phyloP scores from a whole-genome alignment of 192 early-diverging fungal genomes.

The Backusella circina region DNA sequence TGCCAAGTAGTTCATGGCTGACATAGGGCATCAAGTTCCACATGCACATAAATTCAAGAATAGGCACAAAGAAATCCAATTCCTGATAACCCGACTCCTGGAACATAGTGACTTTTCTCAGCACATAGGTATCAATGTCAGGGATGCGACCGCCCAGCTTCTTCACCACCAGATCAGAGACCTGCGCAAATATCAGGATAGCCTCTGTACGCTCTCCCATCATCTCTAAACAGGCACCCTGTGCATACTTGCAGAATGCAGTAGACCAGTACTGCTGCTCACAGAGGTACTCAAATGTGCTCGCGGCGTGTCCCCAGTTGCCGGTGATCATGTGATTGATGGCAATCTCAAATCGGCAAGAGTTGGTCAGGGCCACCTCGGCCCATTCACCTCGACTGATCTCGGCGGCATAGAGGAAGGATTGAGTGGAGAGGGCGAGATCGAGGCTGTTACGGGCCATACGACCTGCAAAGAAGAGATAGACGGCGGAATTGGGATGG shows the following conservation, averaged over 20 bases:
- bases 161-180: slow-evolving; percentile 41
- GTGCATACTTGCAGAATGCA: slow-evolving; percentile 44
- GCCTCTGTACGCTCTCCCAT: slow-evolving; percentile 70
- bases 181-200: slow-evolving; percentile 55
- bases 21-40: slow-evolving; percentile 43
- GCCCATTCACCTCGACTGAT: slow-evolving; percentile 32
- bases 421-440: slow-evolving; percentile 29
- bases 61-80: slow-evolving; percentile 31
- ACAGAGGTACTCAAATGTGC: slow-evolving; percentile 35
- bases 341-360: slow-evolving; percentile 48
- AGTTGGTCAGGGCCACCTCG: slow-evolving; percentile 39
- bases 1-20: slow-evolving; percentile 17
- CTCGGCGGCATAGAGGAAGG: slow-evolving; percentile 33
- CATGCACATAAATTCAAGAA: slow-evolving; percentile 47
- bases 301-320: slow-evolving; percentile 40
- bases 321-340: slow-evolving; percentile 44
- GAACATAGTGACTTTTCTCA: slow-evolving; percentile 42
- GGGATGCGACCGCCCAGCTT: slow-evolving; percentile 38
- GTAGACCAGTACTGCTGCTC: slow-evolving; percentile 52
- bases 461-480: slow-evolving; percentile 47
- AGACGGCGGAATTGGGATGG: slow-evolving; percentile 48
- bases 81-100: slow-evolving; percentile 35
- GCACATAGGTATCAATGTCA: slow-evolving; percentile 43
- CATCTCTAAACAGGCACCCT: slow-evolving; percentile 43
- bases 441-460: slow-evolving; percentile 35